These are phyloP conservation scores for Malbranchea zuffiana DNA, from an alignment of 2,329 filamentous ascomycete genomes.

Conservation along the genomic window DNA sequence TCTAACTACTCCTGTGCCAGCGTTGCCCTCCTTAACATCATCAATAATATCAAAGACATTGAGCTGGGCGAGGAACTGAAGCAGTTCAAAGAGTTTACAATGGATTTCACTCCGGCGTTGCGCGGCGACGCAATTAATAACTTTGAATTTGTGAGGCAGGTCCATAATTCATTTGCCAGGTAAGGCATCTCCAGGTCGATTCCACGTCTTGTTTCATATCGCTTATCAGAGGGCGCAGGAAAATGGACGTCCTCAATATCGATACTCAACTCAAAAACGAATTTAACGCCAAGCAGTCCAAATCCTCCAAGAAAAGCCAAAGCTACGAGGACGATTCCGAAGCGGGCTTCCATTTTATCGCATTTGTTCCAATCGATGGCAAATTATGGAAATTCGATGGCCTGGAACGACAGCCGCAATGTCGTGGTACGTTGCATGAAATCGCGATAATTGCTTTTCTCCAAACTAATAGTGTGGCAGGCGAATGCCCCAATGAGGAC, in stretches of 20 bases:
- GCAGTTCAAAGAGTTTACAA: constrained; percentile 63
- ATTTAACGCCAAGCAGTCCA: constrained; percentile 29
- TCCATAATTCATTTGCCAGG: constrained; percentile 82
- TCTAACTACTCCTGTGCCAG: constrained; percentile 79
- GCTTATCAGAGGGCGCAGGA: constrained; percentile 38
- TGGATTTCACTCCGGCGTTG: constrained; percentile 55
- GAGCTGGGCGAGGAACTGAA: constrained; percentile 59
- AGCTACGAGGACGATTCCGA: constrained; percentile 41
- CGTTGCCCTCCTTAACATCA: constrained; percentile 83
- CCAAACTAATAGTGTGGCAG: constrained; percentile 19
- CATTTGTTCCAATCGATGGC: constrained; percentile 66
- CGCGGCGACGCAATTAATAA: constrained; percentile 65
- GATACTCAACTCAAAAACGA: constrained; percentile 51
- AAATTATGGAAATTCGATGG: constrained; percentile 85
- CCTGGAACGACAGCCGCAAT: constrained; percentile 58
- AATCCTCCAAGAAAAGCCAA: constrained; percentile 29
- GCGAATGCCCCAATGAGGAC: constrained; percentile 38
- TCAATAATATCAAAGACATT: constrained; percentile 66
- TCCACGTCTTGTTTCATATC: not conserved
- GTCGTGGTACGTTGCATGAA: constrained; percentile 45
- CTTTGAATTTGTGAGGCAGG: constrained; percentile 63
- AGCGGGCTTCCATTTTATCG: constrained; percentile 76
- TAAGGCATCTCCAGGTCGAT: constrained; percentile 23
- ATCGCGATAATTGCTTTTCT: not conserved
- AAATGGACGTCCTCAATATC: constrained; percentile 63